These are phyloP conservation scores for Phytopythium boreale DNA, from an alignment of 352 stramenopile genomes.

Conservation along the genomic window DNA sequence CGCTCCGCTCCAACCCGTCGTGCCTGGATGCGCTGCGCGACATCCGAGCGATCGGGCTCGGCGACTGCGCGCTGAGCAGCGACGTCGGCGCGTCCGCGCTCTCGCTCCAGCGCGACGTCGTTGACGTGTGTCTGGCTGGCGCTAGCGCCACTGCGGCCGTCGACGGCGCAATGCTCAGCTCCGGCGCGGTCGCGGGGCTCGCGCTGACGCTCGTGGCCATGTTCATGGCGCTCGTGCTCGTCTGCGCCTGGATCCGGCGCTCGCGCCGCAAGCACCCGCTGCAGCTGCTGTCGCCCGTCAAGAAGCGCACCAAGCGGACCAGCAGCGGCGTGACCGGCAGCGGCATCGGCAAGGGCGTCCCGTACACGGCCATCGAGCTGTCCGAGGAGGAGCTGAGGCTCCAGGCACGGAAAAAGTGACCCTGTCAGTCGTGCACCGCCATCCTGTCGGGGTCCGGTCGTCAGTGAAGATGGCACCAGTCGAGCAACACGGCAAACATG, in stretches of 20 bases:
- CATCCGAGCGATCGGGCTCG: background rate
- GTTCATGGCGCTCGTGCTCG: background rate
- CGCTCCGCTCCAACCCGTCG: background rate
- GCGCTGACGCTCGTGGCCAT: slow-evolving; percentile 1
- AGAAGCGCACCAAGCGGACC: background rate
- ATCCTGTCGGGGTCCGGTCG: no score
- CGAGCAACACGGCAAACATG: background rate
- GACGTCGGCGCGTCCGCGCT: background rate
- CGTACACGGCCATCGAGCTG: slow-evolving; percentile 5
- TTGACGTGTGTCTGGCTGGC: background rate
- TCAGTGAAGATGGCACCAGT: background rate
- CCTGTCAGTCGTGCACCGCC: no score
- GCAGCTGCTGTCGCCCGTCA: slow-evolving; percentile 1
- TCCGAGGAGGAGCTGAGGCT: slow-evolving; percentile 5
- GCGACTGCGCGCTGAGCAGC: background rate
- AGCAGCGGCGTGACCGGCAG: background rate
- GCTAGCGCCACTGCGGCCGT: background rate
- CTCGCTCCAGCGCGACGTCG: slow-evolving; percentile 1
- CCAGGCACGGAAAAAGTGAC: background rate
- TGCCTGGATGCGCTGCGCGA: background rate
- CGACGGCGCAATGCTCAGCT: background rate
- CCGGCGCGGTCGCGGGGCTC: background rate
- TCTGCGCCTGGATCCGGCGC: slow-evolving; percentile 1
- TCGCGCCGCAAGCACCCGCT: slow-evolving; percentile 6
- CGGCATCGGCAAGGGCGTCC: background rate